Conservation (phyloP, 306 rosid genomes). For the Medicago truncatula region DNA sequence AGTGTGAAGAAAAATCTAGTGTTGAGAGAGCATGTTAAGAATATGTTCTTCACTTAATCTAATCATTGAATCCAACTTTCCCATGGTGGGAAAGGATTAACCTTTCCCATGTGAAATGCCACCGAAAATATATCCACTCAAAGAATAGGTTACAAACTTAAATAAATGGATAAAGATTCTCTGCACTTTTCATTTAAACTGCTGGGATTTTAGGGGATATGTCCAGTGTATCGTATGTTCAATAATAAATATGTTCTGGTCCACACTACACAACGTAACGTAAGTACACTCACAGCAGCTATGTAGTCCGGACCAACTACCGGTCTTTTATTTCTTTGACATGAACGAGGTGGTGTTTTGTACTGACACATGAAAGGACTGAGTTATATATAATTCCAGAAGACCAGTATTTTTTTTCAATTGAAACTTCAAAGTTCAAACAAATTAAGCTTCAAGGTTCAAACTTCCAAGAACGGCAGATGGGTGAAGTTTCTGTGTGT, state of each 20-base stretch:
- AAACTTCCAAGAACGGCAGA: not conserved
- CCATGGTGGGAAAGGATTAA: no score
- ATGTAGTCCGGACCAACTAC: constrained; percentile 20
- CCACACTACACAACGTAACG: not conserved
- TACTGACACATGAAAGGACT: constrained; percentile 29
- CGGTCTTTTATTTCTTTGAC: constrained; percentile 40
- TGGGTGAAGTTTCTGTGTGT: not conserved
- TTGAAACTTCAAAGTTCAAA: not conserved
- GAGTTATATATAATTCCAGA: not conserved
- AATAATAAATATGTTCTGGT: not conserved
- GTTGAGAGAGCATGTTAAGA: no score
- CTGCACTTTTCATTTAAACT: not conserved
- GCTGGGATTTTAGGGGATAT: constrained; percentile 21
- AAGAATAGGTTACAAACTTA: no score
- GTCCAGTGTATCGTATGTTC: not conserved
- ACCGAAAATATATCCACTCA: no score
- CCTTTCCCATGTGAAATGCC: no score
- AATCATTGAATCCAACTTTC: no score
- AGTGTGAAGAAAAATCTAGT: no score
- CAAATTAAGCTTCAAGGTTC: constrained; percentile 46
- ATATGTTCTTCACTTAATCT: no score
- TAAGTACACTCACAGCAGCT: not conserved
- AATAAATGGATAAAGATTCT: constrained; percentile 22
- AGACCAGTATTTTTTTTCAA: constrained; percentile 19
- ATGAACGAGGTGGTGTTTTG: constrained; percentile 41